Percentiles rank a stretch among this genome's conserved stretches.
These are phyloP conservation scores for Leccinellum rugosiceps DNA, from an alignment of 768 basidiomycete species.

Conservation along the genomic window DNA sequence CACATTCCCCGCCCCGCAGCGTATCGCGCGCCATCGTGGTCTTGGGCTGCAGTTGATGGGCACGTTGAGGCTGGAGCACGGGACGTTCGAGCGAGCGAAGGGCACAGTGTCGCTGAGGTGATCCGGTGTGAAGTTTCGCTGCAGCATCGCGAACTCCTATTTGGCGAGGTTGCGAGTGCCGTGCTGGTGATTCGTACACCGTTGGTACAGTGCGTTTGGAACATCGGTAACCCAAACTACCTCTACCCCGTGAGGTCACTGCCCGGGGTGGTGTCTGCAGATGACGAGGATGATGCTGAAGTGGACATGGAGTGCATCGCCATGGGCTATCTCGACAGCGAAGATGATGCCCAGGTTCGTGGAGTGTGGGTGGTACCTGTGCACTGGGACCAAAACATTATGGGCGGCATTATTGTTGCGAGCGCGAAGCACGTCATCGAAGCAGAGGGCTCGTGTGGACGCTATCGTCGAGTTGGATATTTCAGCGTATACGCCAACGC, in stretches of 20 bases:
- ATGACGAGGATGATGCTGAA: background rate
- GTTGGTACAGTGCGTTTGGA: background rate
- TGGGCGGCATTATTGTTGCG: background rate
- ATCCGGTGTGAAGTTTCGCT: too few species aligned
- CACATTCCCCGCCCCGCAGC: too few species aligned
- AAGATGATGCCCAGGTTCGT: background rate
- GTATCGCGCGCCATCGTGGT: too few species aligned
- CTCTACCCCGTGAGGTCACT: background rate
- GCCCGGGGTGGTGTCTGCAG: background rate
- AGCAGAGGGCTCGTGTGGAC: background rate
- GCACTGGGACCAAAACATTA: background rate
- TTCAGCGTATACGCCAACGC: background rate
- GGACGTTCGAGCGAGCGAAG: too few species aligned
- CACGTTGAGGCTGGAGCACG: too few species aligned
- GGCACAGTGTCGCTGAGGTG: too few species aligned
- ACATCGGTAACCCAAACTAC: background rate
- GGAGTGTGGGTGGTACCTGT: background rate
- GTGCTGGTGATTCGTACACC: too few species aligned
- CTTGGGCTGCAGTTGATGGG: too few species aligned
- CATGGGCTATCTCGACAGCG: background rate
- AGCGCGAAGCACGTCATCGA: background rate
- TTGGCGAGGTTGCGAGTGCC: too few species aligned
- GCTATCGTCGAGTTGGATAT: background rate
- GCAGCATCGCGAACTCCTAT: too few species aligned
- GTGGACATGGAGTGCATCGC: background rate